These are phyloP conservation scores for Ceratocystis destructans DNA, from an alignment of 2,329 filamentous ascomycete species.

Conservation along the genomic window DNA sequence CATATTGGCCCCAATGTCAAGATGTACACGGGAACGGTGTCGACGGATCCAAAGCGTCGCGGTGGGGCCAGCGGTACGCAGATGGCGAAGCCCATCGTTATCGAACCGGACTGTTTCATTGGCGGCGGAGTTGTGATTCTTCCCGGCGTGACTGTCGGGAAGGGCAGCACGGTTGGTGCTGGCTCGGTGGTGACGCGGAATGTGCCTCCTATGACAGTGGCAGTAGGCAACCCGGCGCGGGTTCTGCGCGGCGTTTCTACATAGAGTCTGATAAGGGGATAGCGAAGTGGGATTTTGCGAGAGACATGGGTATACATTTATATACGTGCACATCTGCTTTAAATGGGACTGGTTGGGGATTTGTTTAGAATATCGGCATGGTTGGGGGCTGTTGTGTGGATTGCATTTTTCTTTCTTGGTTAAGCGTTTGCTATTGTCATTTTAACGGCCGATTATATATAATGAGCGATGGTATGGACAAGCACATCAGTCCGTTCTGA, in stretches of 20 bases:
- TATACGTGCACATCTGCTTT: background rate
- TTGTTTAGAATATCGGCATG: background rate
- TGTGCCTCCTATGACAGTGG: constrained; percentile 54
- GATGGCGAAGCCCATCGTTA: constrained; percentile 55
- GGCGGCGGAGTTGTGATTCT: constrained; percentile 65
- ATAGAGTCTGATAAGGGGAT: background rate
- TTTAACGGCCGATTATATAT: background rate
- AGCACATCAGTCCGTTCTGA: background rate
- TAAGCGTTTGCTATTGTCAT: background rate
- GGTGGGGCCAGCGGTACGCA: constrained; percentile 61
- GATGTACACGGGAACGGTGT: constrained; percentile 62
- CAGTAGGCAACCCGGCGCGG: constrained; percentile 55
- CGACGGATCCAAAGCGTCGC: constrained; percentile 57
- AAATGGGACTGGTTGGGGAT: background rate
- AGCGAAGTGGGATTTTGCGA: background rate
- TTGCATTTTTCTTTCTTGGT: background rate
- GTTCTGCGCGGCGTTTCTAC: constrained; percentile 32
- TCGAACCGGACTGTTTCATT: constrained; percentile 78
- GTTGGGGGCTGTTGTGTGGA: background rate
- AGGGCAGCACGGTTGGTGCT: constrained; percentile 66
- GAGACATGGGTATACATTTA: background rate
- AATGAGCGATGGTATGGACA: background rate
- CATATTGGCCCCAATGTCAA: constrained; percentile 75
- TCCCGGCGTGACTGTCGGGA: constrained; percentile 66
- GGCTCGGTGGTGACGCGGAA: constrained; percentile 75